Percentiles rank a stretch among this genome's conserved stretches.
Conservation (phyloP, 768 basidiomycete genomes). For the Udeniomyces megalosporus region DNA sequence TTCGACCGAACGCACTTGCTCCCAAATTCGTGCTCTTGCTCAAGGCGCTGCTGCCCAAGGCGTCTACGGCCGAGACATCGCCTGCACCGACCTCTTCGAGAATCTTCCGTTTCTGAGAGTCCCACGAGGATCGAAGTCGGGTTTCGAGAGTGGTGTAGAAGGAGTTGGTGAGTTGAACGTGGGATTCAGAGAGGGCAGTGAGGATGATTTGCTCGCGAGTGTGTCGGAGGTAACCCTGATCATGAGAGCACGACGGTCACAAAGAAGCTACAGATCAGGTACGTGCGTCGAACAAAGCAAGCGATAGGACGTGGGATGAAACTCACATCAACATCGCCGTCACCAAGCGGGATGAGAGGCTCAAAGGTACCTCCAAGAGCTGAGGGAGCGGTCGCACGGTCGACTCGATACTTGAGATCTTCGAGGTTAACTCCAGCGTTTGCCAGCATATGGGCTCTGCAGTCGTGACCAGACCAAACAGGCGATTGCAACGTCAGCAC, state of each 20-base stretch:
- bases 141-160: conserved; percentile 9
- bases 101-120: conserved; percentile 8
- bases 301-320: neutral
- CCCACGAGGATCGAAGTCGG: conserved; percentile 10
- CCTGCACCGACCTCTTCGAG: conserved; percentile 17
- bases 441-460: conserved; percentile 57
- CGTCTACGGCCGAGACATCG: neutral
- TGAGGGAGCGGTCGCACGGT: conserved; percentile 57
- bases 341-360: conserved; percentile 78
- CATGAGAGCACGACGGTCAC: no score
- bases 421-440: conserved; percentile 87
- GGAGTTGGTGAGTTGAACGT: conserved; percentile 5
- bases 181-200: conserved; percentile 67
- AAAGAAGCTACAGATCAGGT: no score
- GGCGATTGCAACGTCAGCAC: conserved; percentile 19
- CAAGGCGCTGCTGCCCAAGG: neutral
- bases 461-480: neutral
- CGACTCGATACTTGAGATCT: conserved; percentile 62
- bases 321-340: conserved; percentile 60
- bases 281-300: neutral
- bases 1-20: conserved; percentile 1
- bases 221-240: conserved; percentile 71
- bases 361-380: conserved; percentile 48
- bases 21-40: neutral
- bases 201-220: conserved; percentile 89